Evolutionary conservation across 2,329 filamentous ascomycete genomes (phyloP).

Genomic region (Aotearoamyces nothofagi): DNA sequence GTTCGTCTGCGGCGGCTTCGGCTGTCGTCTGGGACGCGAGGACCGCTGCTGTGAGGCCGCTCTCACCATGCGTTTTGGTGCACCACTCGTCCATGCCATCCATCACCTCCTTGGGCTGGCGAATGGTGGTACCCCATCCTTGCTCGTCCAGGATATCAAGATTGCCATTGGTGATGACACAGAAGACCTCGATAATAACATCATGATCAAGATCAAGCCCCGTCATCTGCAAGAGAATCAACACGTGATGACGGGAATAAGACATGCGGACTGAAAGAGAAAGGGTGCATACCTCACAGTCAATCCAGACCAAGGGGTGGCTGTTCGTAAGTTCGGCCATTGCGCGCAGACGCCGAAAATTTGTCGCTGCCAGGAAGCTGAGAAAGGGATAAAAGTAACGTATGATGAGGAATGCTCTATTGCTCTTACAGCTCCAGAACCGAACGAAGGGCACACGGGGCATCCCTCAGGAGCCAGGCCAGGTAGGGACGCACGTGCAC

Average conservation of each 20-base stretch:
- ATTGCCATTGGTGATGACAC: conserved; percentile 72
- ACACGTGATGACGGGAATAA: too few species aligned
- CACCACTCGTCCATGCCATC: conserved; percentile 85
- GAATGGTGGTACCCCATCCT: conserved; percentile 70
- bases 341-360: too few species aligned
- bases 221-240: conserved; percentile 58
- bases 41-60: conserved; percentile 68
- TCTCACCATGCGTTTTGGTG: conserved; percentile 58
- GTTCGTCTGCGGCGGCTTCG: conserved; percentile 51
- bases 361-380: too few species aligned
- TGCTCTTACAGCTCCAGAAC: not conserved
- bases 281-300: conserved; percentile 15
- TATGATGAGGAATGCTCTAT: not conserved
- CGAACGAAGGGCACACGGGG: too few species aligned
- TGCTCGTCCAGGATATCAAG: conserved; percentile 59
- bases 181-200: conserved; percentile 81
- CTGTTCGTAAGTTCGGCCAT: too few species aligned
- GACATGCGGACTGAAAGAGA: too few species aligned
- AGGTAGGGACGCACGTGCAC: too few species aligned
- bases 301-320: conserved; percentile 19
- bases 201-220: conserved; percentile 66
- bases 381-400: not conserved
- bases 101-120: conserved; percentile 55
- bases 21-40: conserved; percentile 58
- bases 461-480: too few species aligned